A percentile compares a stretch with the other conserved stretches of the same genome.
Evolutionary conservation across 179 eudicot genomes (phyloP).

Genomic region (Amaranthus tricolor): DNA sequence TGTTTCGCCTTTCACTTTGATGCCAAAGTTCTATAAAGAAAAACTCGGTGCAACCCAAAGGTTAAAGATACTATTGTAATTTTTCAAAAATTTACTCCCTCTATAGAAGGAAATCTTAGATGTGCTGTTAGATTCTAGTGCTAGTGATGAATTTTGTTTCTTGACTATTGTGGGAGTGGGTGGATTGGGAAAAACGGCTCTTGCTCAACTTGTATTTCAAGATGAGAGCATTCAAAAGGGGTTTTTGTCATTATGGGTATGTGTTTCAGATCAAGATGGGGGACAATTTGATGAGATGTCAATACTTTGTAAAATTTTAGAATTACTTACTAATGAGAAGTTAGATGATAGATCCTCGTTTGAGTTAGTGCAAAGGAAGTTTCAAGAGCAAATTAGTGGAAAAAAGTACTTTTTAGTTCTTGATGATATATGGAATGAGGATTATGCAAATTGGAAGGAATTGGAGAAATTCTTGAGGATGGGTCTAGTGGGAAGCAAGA

Average conservation of each 20-base stretch:
- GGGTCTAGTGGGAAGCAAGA: background rate
- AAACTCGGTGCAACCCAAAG: no score
- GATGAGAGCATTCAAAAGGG: background rate
- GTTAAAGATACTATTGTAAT: no score
- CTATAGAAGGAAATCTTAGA: no score
- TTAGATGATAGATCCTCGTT: background rate
- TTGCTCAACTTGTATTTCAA: constrained; percentile 26
- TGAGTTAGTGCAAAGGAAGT: background rate
- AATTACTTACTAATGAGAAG: background rate
- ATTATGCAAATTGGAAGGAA: constrained; percentile 8
- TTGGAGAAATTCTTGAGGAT: background rate
- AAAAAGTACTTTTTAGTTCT: constrained; percentile 14
- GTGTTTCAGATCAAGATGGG: background rate
- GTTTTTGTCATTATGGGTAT: constrained; percentile 10
- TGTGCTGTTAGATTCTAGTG: no score
- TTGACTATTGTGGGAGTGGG: constrained; percentile 16
- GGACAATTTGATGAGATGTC: background rate
- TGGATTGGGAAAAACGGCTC: constrained; percentile 21
- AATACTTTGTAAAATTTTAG: background rate
- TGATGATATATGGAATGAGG: constrained; percentile 28
- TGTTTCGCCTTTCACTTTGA: no score
- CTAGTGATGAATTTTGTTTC: no score
- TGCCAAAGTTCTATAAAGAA: no score
- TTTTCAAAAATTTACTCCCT: no score
- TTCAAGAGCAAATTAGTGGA: background rate